Percentiles rank a stretch among this genome's conserved stretches.
Evolutionary conservation across 2,329 filamentous ascomycete genomes (phyloP).

Genomic region (Aspergillus terreus): DNA sequence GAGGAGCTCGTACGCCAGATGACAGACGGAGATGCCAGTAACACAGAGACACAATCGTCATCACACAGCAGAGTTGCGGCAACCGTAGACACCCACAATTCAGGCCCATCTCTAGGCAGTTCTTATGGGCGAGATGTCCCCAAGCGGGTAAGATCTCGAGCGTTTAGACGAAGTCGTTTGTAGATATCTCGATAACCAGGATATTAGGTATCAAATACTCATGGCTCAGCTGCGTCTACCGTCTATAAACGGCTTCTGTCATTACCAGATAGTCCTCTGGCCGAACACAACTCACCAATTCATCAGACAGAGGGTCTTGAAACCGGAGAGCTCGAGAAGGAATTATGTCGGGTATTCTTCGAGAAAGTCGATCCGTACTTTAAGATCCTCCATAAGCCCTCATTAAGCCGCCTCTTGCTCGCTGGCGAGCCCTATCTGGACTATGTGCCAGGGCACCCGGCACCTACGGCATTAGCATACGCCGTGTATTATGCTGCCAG

Average conservation of each 20-base stretch:
- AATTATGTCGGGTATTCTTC: slow-evolving; percentile 24
- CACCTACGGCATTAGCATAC: slow-evolving; percentile 21
- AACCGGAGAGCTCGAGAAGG: not conserved
- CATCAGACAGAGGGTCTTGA: not conserved
- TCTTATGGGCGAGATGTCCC: slow-evolving; percentile 19
- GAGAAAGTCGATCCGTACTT: slow-evolving; percentile 29
- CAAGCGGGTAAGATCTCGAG: slow-evolving; percentile 17
- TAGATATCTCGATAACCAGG: not conserved
- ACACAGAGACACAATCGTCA: slow-evolving; percentile 1
- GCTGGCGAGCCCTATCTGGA: slow-evolving; percentile 26
- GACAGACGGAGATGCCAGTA: not conserved
- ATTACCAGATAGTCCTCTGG: slow-evolving; percentile 14
- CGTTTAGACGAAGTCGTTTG: not conserved
- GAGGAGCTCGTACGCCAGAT: slow-evolving; percentile 19
- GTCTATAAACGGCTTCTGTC: slow-evolving; percentile 8
- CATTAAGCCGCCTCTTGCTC: slow-evolving; percentile 22
- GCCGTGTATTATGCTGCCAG: slow-evolving; percentile 26
- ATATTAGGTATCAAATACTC: not conserved
- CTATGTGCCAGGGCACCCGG: slow-evolving; percentile 25
- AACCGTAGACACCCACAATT: too few species aligned
- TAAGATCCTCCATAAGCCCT: slow-evolving; percentile 29
- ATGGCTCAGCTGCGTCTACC: not conserved
- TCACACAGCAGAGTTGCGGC: not conserved
- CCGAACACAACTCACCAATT: slow-evolving; percentile 8
- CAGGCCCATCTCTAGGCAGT: too few species aligned